Evolutionary conservation across 345 rosid genomes (phyloP).

Genomic region (Dovyalis caffra): DNA sequence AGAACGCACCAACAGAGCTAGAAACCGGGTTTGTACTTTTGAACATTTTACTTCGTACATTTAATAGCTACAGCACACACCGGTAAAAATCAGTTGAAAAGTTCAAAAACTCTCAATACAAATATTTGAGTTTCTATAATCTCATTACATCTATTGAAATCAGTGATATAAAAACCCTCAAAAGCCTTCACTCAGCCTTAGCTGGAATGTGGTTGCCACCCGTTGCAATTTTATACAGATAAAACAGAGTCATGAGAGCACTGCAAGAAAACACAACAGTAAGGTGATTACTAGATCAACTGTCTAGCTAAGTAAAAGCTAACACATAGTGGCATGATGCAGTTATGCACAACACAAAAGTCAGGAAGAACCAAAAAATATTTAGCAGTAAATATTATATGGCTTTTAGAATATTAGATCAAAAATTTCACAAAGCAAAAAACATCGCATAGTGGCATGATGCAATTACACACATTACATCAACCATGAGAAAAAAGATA

Average conservation of each 20-base stretch:
- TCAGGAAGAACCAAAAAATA: background rate
- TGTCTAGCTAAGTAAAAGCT: background rate
- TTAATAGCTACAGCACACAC: background rate
- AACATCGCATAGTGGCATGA: background rate
- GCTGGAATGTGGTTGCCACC: conserved; percentile 80
- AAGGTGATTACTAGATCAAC: background rate
- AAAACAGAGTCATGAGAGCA: conserved; percentile 83
- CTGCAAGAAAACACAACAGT: conserved; percentile 48
- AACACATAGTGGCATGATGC: background rate
- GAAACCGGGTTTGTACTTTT: background rate
- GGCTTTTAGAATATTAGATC: background rate
- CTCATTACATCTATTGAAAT: conserved; percentile 6
- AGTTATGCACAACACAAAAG: background rate
- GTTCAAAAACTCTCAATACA: background rate
- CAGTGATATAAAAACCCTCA: background rate
- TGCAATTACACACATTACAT: background rate
- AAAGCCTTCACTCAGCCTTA: conserved; percentile 59
- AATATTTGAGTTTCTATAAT: background rate
- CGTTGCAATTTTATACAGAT: conserved; percentile 71
- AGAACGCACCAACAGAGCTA: background rate
- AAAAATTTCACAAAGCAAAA: background rate
- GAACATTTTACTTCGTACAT: background rate
- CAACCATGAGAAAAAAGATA: background rate
- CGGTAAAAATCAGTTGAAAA: conserved; percentile 2
- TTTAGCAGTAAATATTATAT: background rate